Base-by-base conservation (phyloP, 768 basidiomycete species). In the Inosperma sp. region DNA sequence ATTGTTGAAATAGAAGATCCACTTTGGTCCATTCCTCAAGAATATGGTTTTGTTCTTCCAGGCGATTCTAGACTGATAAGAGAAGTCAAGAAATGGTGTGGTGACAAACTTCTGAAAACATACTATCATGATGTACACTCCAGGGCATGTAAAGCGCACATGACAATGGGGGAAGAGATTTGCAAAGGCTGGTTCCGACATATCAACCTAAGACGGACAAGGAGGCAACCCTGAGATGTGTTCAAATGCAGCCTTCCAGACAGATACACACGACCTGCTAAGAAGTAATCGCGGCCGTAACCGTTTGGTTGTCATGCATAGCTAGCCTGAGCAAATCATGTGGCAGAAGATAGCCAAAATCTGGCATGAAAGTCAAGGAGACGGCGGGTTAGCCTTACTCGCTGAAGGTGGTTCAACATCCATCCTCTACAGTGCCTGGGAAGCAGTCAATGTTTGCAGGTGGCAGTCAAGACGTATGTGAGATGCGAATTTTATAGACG, bases 101-200 rank as follows among this genome's bases (percentile, higher is more conserved):
- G 7, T 19, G 17, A 29, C 43, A 7, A 26, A 45, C 35, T 19
- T 14, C 42, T 25, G 33, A 14, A 7, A 4, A 55, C 66, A 53
- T 43, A 72, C 72, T 65, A 52, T 23, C 64, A 49, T 48, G 62
- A 62, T 3, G 64, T 59, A 48, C 71, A 73, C 43, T 64, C 69
- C 13, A 19, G 2, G 5, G 14, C 22, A 39, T 37, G 35, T 43
- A 23, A 48, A 16, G 16, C 12, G 57, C 57, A 79, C 81, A 64
- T 80, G 74, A 51, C 81, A 83, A 57, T 73, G 70, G 3, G 72
- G 73, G 47, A 74, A 76, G 51, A 78, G 71, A 55, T 78, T 76
- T 5, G 72, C 72, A 65, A 71, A 83, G 23, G 72, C 67, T 5
- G 76, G 74, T 52, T 81, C 79, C 36, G 63, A 70, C 71, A 82